phyloP scores from a whole-genome alignment of 176 grass and related monocot species.

The Bromus sterilis region DNA sequence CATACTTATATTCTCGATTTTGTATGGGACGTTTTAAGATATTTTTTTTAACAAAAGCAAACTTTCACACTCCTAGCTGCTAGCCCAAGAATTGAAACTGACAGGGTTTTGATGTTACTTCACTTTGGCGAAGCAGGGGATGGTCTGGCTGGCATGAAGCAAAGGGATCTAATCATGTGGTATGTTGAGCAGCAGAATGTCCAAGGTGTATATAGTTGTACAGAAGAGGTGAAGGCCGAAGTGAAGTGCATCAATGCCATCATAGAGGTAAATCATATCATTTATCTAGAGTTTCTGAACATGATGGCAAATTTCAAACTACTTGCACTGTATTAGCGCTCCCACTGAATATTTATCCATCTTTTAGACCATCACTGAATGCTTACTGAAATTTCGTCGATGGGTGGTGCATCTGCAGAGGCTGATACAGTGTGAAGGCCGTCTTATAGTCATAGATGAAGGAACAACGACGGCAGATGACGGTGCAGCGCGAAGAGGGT shows the following conservation, averaged over 20 bases:
- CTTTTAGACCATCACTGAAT: background rate
- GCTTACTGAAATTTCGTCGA: background rate
- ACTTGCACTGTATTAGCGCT: background rate
- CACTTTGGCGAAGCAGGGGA: conserved; percentile 7
- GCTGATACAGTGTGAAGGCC: conserved; percentile 86
- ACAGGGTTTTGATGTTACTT: too few species aligned
- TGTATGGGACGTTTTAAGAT: too few species aligned
- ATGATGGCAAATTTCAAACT: background rate
- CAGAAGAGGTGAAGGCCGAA: conserved; percentile 86
- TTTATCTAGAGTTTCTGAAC: background rate
- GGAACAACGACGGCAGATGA: conserved; percentile 26
- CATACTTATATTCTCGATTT: conserved; percentile 20
- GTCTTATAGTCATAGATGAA: conserved; percentile 92
- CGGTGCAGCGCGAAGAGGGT: conserved; percentile 21
- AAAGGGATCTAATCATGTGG: conserved; percentile 89
- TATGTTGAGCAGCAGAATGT: conserved; percentile 90
- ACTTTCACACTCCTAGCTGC: background rate
- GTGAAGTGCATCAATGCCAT: conserved; percentile 92
- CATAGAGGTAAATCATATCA: conserved; percentile 69
- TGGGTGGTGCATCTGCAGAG: conserved; percentile 48
- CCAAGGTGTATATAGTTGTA: conserved; percentile 59
- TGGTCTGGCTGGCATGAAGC: too few species aligned
- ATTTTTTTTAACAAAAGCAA: too few species aligned
- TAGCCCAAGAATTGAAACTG: background rate
- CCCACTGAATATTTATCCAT: too few species aligned